Base-by-base conservation (phyloP, 441 rosid species). In the Aleurites moluccanus region DNA sequence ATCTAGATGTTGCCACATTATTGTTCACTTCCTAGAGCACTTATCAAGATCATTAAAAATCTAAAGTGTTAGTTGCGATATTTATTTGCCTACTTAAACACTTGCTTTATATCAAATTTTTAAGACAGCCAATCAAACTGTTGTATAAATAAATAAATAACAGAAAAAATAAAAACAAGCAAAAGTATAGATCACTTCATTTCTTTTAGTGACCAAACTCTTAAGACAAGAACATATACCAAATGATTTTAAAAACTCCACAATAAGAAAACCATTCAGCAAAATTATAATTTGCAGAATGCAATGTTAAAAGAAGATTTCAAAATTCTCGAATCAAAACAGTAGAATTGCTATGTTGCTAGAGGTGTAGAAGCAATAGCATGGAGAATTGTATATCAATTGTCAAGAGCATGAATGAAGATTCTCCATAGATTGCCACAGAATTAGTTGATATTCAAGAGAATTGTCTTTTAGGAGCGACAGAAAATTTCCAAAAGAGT, bases 401-500 rank as follows among this genome's bases (percentile, higher is more conserved):
- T 21, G 45, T 60, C 20, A 47, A 21, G 20, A 35, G 33, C 28
- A 56, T 28, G 13, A 49, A 23, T 21, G 38, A 62, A 18, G 40
- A 23, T n/a, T 52, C 30, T 53, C 42, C 4, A 27, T 16, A 69
- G 2, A 21, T 60, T 75, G 60, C 78, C 47, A 49, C 2, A 45
- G n/a, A 72, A 50, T 62, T 23, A 18, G 63, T 33, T 49, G 15
- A 23, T 50, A 59, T 60, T 2, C 33, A 23, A 35, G 4, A 40
- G 40, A 44, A 65, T 30, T 23, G n/a, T 33, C 20, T 57, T 28
- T 35, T 13, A 13, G 2, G 27, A 74, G 16, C 5, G 11, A 47
- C 18, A 62, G 11, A 16, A 50, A 40, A n/a, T 69, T 25, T 21
- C 28, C 9, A 59, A 77, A 75, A 73, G 74, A 23, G 65, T 85